These are phyloP conservation scores for Neurospora terricola DNA, from an alignment of 495 filamentous ascomycete genomes.

Conservation along the genomic window DNA sequence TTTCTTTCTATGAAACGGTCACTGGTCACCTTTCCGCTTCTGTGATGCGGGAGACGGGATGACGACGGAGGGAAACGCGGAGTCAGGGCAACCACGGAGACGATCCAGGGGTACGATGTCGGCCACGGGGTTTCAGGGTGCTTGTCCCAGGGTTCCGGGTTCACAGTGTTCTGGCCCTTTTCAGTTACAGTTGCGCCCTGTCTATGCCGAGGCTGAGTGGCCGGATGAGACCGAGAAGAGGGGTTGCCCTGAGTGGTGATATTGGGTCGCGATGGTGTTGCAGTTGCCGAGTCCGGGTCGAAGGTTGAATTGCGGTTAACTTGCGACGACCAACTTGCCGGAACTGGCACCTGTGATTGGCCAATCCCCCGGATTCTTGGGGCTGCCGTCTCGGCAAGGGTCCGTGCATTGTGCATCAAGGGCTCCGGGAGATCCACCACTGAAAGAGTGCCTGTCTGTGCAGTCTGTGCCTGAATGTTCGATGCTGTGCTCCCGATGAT, in stretches of 20 bases:
- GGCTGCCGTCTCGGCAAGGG: not conserved
- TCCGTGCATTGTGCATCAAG: not conserved
- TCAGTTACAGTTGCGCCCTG: not conserved
- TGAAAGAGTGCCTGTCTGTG: not conserved
- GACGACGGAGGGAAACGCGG: not conserved
- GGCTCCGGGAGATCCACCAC: not conserved
- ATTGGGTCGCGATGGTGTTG: not conserved
- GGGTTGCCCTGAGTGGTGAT: not conserved
- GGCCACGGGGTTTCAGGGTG: not conserved
- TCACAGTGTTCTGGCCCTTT: not conserved
- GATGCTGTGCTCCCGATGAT: not conserved
- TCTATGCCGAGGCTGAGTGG: not conserved
- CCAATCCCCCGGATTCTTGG: not conserved
- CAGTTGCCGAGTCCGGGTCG: not conserved
- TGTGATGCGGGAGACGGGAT: not conserved
- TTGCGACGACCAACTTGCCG: not conserved
- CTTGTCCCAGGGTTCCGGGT: not conserved
- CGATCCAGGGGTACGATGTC: not conserved
- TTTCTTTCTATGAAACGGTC: not conserved
- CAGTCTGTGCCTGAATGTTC: not conserved
- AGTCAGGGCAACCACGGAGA: not conserved
- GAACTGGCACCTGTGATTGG: not conserved
- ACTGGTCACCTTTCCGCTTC: not conserved
- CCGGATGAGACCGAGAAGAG: not conserved
- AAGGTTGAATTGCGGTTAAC: not conserved